Conservation (phyloP, 306 rosid species). For the Vigna unguiculata region DNA sequence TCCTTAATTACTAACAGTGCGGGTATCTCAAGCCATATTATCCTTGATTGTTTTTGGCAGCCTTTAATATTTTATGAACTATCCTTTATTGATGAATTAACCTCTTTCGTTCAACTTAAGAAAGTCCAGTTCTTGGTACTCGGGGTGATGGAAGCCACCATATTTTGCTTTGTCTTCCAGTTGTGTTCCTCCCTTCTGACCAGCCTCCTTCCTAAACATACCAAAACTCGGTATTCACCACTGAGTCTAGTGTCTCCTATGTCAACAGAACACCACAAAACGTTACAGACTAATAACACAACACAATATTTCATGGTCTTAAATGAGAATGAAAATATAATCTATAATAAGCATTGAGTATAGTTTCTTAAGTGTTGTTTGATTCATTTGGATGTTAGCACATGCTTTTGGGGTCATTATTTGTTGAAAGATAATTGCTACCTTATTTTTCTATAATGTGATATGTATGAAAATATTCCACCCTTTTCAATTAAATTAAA, state of each 20-base stretch:
- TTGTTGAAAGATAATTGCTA: constrained; percentile 50
- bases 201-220: constrained; percentile 81
- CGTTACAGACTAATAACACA: not conserved
- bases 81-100: constrained; percentile 69
- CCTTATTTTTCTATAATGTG: constrained; percentile 20
- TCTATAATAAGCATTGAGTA: constrained; percentile 91
- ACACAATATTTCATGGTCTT: constrained; percentile 9
- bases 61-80: constrained; percentile 84
- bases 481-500: constrained; percentile 23
- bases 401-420: constrained; percentile 94
- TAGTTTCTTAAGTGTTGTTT: constrained; percentile 88
- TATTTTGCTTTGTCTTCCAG: constrained; percentile 61
- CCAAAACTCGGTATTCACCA: constrained; percentile 86
- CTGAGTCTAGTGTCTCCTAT: constrained; percentile 85
- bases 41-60: constrained; percentile 80
- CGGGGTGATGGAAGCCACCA: constrained; percentile 92
- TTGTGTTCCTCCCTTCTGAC: constrained; percentile 69
- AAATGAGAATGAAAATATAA: constrained; percentile 45
- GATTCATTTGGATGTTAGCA: constrained; percentile 77
- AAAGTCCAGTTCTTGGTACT: constrained; percentile 76
- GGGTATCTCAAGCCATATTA: constrained; percentile 75
- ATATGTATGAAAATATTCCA: constrained; percentile 9
- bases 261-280: constrained; percentile 36
- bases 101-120: constrained; percentile 63
- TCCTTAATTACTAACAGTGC: constrained; percentile 68